These are phyloP conservation scores for Lactarius indigo DNA, from an alignment of 768 basidiomycete genomes.

Conservation along the genomic window DNA sequence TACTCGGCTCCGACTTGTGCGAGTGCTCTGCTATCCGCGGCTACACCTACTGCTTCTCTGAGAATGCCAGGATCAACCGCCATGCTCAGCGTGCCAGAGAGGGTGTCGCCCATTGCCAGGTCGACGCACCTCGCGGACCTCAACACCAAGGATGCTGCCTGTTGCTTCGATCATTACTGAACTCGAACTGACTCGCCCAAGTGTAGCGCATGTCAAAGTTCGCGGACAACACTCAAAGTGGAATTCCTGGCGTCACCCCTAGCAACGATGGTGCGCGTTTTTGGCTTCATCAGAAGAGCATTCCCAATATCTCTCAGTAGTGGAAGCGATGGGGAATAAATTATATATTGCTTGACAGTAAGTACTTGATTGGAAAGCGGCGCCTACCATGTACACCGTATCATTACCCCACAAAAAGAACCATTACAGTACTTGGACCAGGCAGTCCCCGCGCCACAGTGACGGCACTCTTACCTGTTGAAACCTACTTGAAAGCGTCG, in stretches of 20 bases:
- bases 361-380: background rate
- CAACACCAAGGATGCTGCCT: constrained; percentile 14
- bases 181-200: constrained; percentile 7
- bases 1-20: constrained; percentile 23
- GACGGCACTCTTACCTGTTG: background rate
- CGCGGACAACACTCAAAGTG: constrained; percentile 10
- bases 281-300: background rate
- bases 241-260: constrained; percentile 6
- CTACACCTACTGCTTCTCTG: constrained; percentile 24
- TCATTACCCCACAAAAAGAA: background rate
- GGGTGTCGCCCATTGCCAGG: constrained; percentile 13
- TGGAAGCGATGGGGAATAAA: background rate
- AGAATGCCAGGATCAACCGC: constrained; percentile 19
- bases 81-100: constrained; percentile 12
- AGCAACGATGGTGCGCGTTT: constrained; percentile 4
- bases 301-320: background rate
- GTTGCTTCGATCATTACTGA: constrained; percentile 25
- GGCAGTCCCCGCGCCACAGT: too few relatives aligned
- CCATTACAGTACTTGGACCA: too few relatives aligned
- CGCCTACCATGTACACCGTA: background rate
- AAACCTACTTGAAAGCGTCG: background rate
- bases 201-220: constrained; percentile 6
- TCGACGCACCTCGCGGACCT: constrained; percentile 16
- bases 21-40: constrained; percentile 21
- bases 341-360: background rate